A percentile compares a stretch with the other conserved stretches of the same genome.
phyloP scores from a whole-genome alignment of 2,329 filamentous ascomycete species.

The Aureobasidium sp. region DNA sequence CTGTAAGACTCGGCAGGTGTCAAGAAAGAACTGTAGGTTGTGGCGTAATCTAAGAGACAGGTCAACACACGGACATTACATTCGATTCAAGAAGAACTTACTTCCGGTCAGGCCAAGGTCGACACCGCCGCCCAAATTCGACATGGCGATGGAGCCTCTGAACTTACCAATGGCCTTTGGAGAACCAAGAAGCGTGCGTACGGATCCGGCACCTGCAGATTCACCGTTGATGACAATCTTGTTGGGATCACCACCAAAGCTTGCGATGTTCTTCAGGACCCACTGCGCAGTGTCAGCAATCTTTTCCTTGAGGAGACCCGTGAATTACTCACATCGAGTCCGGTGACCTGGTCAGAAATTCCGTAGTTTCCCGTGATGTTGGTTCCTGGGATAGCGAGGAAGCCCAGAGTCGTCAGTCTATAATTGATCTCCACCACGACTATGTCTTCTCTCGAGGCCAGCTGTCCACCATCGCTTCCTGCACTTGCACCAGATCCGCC shows the following conservation, averaged over 20 bases:
- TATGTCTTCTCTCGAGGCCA: conserved; percentile 53
- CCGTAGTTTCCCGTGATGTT: conserved; percentile 49
- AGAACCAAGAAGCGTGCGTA: conserved; percentile 48
- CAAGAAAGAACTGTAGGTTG: conserved; percentile 52
- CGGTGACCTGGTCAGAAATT: conserved; percentile 35
- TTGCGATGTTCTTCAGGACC: conserved; percentile 40
- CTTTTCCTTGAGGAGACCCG: no score
- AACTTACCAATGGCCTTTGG: conserved; percentile 42
- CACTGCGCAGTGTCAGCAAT: conserved; percentile 27
- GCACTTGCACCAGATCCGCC: conserved; percentile 37
- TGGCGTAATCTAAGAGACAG: conserved; percentile 37
- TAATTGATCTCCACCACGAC: conserved; percentile 57
- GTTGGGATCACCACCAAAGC: conserved; percentile 43
- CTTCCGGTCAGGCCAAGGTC: conserved; percentile 47
- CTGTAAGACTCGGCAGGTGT: conserved; percentile 48
- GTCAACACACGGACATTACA: not conserved
- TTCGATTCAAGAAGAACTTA: conserved; percentile 20
- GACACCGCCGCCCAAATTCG: conserved; percentile 51
- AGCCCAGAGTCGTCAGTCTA: conserved; percentile 52
- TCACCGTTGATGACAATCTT: conserved; percentile 42
- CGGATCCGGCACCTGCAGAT: conserved; percentile 50
- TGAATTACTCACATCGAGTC: not conserved
- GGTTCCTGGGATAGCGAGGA: conserved; percentile 51
- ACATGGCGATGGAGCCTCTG: conserved; percentile 43
- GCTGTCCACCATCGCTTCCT: conserved; percentile 46